Percentiles rank a stretch among this genome's conserved stretches.
Evolutionary conservation across 2,329 filamentous ascomycete species (phyloP).

Genomic region (Sporothrix inflata): DNA sequence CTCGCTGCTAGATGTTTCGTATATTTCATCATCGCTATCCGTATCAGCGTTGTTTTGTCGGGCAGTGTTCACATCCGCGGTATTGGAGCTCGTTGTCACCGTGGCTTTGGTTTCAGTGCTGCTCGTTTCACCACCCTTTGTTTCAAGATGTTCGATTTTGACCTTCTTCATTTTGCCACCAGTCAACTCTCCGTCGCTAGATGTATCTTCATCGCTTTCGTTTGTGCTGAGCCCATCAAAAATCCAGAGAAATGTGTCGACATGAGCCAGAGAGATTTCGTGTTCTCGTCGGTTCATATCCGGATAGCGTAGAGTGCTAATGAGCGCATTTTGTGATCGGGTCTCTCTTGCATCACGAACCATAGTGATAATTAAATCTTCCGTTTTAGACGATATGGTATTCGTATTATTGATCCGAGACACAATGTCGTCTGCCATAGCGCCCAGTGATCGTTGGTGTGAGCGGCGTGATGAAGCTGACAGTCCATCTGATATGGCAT

Average conservation of each 20-base stretch:
- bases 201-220: neutral
- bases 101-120: neutral
- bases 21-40: too few relatives aligned
- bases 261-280: neutral
- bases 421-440: neutral
- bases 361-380: neutral
- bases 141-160: neutral
- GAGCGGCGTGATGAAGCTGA: neutral
- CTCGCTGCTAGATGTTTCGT: too few relatives aligned
- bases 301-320: neutral
- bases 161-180: neutral
- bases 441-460: neutral
- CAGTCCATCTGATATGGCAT: neutral
- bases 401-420: neutral
- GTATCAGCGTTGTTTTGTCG: too few relatives aligned
- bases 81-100: too few relatives aligned
- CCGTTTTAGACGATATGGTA: neutral
- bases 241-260: neutral
- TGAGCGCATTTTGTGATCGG: neutral
- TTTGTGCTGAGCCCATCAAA: neutral
- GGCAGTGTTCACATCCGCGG: too few relatives aligned
- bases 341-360: neutral
- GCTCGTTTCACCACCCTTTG: neutral
- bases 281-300: neutral
- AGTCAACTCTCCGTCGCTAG: neutral